These are phyloP conservation scores for Aspergillus calidoustus DNA, from an alignment of 2,329 filamentous ascomycete genomes.

Conservation along the genomic window DNA sequence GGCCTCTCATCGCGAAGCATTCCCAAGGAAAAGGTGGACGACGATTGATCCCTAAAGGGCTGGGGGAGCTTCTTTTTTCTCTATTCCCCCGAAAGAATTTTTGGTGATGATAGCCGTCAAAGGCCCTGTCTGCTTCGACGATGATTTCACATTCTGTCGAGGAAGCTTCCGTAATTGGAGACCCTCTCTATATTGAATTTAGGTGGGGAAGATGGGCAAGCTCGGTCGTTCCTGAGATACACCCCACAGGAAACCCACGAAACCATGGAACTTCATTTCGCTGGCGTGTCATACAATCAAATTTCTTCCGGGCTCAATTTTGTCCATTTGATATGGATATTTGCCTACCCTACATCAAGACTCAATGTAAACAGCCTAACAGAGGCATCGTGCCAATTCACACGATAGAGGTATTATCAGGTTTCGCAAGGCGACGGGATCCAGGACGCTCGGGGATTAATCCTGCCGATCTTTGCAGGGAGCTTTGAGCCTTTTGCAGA, in stretches of 20 bases:
- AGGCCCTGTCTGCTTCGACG: neutral
- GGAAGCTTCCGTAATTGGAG: neutral
- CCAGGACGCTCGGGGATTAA: constrained; percentile 9
- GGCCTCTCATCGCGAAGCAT: neutral
- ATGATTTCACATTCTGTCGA: constrained; percentile 3
- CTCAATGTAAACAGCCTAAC: neutral
- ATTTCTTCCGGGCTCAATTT: neutral
- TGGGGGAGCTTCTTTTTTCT: constrained; percentile 2
- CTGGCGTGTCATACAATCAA: neutral
- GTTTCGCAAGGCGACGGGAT: constrained; percentile 5
- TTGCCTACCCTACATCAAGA: too few species aligned
- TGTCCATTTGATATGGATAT: neutral
- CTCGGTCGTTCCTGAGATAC: constrained; percentile 12
- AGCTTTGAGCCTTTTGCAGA: neutral
- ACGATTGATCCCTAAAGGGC: constrained; percentile 7
- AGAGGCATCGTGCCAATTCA: neutral
- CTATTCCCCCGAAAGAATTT: neutral
- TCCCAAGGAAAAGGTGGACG: constrained; percentile 8
- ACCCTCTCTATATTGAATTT: constrained; percentile 9
- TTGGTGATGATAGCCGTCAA: neutral
- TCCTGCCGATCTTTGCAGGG: constrained; percentile 11
- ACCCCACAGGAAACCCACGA: constrained; percentile 1
- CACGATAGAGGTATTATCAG: neutral
- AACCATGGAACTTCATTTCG: constrained; percentile 6
- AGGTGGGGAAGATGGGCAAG: constrained; percentile 15